Evolutionary conservation across 345 rosid species (phyloP).

Genomic region (Theobroma cacao): DNA sequence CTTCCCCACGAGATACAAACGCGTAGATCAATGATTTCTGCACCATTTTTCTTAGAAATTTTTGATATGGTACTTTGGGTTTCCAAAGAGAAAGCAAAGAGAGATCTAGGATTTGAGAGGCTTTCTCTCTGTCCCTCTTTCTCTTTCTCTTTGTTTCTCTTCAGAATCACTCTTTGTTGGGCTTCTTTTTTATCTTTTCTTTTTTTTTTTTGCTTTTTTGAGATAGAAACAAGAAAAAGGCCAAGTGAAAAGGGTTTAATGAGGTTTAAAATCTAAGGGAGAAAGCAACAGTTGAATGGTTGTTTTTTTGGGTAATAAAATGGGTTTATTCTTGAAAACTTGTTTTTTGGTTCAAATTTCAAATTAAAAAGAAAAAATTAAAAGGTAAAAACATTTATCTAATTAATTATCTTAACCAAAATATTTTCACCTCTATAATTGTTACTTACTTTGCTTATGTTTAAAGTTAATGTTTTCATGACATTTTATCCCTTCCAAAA

Average conservation of each 20-base stretch:
- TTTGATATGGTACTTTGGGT: not conserved
- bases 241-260: constrained; percentile 1
- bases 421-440: too few species aligned
- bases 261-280: not conserved
- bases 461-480: not conserved
- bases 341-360: not conserved
- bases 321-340: not conserved
- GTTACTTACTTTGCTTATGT: not conserved
- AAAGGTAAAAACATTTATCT: not conserved
- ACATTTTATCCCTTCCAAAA: not conserved
- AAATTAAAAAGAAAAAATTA: too few species aligned
- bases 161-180: constrained; percentile 7
- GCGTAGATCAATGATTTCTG: constrained; percentile 36
- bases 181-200: not conserved
- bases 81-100: constrained; percentile 4
- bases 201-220: not conserved
- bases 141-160: not conserved
- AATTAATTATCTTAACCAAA: not conserved
- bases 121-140: not conserved
- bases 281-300: not conserved
- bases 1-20: constrained; percentile 31
- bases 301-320: not conserved
- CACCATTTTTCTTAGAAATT: constrained; percentile 16
- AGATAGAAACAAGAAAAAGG: not conserved
- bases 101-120: constrained; percentile 14